Conservation (phyloP, 129 eudicot species). For the Pulicaria dysenterica region DNA sequence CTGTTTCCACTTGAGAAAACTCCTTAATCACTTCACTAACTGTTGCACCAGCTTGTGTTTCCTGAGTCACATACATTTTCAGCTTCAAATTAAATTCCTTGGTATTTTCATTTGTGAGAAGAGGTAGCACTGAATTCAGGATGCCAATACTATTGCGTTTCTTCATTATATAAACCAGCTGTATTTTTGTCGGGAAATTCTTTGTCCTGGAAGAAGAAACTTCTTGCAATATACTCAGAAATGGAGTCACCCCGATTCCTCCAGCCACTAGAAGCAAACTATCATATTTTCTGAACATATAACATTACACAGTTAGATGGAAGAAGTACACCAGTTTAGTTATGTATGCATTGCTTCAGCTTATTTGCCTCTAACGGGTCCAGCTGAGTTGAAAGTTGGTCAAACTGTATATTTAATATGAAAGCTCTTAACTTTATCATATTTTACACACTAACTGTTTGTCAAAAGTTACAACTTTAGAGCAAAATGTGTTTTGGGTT, state of each 20-base stretch:
- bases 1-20: slow-evolving; percentile 47
- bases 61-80: slow-evolving; percentile 75
- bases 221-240: slow-evolving; percentile 77
- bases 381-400: background rate
- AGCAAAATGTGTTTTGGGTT: background rate
- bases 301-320: slow-evolving; percentile 14
- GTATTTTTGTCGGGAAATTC: slow-evolving; percentile 52
- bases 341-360: background rate
- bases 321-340: background rate
- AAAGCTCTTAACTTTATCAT: background rate
- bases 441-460: background rate
- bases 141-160: slow-evolving; percentile 58
- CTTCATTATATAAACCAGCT: slow-evolving; percentile 67
- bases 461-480: background rate
- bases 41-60: slow-evolving; percentile 48
- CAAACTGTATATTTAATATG: too few relatives aligned
- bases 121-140: slow-evolving; percentile 52
- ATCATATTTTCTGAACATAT: slow-evolving; percentile 61
- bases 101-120: slow-evolving; percentile 41
- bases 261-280: slow-evolving; percentile 79
- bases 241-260: slow-evolving; percentile 93
- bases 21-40: slow-evolving; percentile 52
- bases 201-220: slow-evolving; percentile 36
- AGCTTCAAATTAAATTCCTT: slow-evolving; percentile 45
- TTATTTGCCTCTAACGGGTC: background rate